A percentile compares a stretch with the other conserved stretches of the same genome.
These are phyloP conservation scores for Lentinus polychrous DNA, from an alignment of 1,284 basidiomycete species.

Conservation along the genomic window DNA sequence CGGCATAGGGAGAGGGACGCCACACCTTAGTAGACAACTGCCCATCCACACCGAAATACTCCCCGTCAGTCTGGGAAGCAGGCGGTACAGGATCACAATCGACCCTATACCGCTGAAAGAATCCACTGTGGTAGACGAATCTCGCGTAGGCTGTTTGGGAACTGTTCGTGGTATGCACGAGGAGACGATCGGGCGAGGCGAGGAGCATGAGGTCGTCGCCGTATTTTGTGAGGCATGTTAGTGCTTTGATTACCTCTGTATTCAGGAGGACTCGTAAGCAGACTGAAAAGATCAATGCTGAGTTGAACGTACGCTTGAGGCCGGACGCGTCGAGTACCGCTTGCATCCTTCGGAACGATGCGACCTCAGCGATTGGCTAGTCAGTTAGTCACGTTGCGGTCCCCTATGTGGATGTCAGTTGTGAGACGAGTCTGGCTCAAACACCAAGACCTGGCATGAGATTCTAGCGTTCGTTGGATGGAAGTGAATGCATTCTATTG, in stretches of 20 bases:
- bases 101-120: conserved; percentile 62
- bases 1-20: no score
- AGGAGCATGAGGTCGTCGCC: conserved; percentile 71
- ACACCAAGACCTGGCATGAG: no score
- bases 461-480: no score
- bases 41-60: conserved; percentile 30
- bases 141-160: conserved; percentile 75
- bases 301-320: conserved; percentile 37
- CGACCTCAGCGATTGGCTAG: no score
- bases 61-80: conserved; percentile 12
- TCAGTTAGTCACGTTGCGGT: no score
- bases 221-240: conserved; percentile 71
- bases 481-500: no score
- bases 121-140: conserved; percentile 61
- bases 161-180: conserved; percentile 67
- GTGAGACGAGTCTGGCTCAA: no score
- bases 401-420: no score
- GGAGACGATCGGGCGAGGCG: conserved; percentile 50
- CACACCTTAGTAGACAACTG: conserved; percentile 63
- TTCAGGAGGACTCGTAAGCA: conserved; percentile 3
- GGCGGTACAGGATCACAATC: neutral
- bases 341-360: conserved; percentile 30
- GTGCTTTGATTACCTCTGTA: conserved; percentile 63
- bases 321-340: conserved; percentile 37
- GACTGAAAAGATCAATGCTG: neutral